Percentiles rank a stretch among this genome's conserved stretches.
Evolutionary conservation across 2,329 filamentous ascomycete species (phyloP).

Genomic region (Ramularia endophylla): DNA sequence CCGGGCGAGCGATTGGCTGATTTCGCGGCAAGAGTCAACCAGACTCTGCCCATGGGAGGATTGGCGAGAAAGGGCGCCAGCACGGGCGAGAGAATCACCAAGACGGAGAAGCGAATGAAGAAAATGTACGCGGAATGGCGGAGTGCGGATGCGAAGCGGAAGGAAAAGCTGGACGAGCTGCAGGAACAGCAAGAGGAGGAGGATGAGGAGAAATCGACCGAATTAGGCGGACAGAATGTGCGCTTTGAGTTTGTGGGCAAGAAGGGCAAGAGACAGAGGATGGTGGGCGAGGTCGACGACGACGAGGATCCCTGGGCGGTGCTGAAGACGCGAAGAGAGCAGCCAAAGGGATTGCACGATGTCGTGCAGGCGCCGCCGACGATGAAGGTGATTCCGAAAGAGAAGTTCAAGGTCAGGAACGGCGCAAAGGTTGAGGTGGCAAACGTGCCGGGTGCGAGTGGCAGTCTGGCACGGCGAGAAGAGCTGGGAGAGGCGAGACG

Average conservation of each 20-base stretch:
- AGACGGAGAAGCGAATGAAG: constrained; percentile 74
- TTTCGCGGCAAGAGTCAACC: constrained; percentile 77
- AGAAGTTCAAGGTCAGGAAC: constrained; percentile 59
- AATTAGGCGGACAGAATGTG: constrained; percentile 57
- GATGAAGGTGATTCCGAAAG: constrained; percentile 56
- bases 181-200: constrained; percentile 58
- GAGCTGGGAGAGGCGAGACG: constrained; percentile 64
- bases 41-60: constrained; percentile 69
- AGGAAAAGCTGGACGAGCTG: constrained; percentile 67
- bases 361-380: constrained; percentile 71
- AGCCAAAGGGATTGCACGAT: constrained; percentile 45
- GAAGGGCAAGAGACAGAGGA: constrained; percentile 38
- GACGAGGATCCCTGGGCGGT: constrained; percentile 72
- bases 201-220: constrained; percentile 56
- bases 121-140: constrained; percentile 57
- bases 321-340: constrained; percentile 61
- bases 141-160: constrained; percentile 73
- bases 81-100: constrained; percentile 61
- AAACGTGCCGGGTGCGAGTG: constrained; percentile 62
- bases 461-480: constrained; percentile 66
- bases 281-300: constrained; percentile 43
- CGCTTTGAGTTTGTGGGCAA: constrained; percentile 54
- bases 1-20: constrained; percentile 79
- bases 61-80: constrained; percentile 58
- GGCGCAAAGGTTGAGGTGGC: constrained; percentile 62